These are phyloP conservation scores for Tetradesmus lagerheimii DNA, from an alignment of 139 green algal species.

Conservation along the genomic window DNA sequence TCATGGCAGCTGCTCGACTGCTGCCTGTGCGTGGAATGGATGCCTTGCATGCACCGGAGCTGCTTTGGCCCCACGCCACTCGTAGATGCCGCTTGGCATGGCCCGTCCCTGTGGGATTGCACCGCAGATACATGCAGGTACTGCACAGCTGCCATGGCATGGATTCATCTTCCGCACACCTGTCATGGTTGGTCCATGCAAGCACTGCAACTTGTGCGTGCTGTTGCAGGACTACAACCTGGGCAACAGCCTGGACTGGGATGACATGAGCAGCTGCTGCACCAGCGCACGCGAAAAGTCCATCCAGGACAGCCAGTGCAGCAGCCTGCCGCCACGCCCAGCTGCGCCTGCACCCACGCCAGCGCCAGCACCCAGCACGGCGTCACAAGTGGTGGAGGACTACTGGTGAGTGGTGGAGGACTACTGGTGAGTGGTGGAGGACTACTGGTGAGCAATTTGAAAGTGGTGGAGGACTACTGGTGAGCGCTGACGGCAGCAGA, in stretches of 20 bases:
- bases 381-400: not conserved
- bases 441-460: no score
- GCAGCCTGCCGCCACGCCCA: slow-evolving; percentile 25
- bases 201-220: not conserved
- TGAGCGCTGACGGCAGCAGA: no score
- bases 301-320: slow-evolving; percentile 13
- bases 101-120: no score
- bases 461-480: no score
- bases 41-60: no score
- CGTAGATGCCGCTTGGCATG: no score
- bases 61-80: no score
- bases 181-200: not conserved
- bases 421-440: no score
- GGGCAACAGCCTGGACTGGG: slow-evolving; percentile 14
- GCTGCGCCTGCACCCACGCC: not conserved
- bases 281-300: not conserved
- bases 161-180: not conserved
- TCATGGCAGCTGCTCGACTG: no score
- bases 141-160: not conserved
- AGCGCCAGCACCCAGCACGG: not conserved
- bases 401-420: slow-evolving; percentile 34
- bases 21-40: no score
- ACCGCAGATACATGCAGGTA: not conserved
- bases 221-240: slow-evolving; percentile 15
- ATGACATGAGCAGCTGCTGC: slow-evolving; percentile 28